A percentile compares a stretch with the other conserved stretches of the same genome.
These are phyloP conservation scores for Cytidiella melzeri DNA, from an alignment of 768 basidiomycete genomes.

Conservation along the genomic window DNA sequence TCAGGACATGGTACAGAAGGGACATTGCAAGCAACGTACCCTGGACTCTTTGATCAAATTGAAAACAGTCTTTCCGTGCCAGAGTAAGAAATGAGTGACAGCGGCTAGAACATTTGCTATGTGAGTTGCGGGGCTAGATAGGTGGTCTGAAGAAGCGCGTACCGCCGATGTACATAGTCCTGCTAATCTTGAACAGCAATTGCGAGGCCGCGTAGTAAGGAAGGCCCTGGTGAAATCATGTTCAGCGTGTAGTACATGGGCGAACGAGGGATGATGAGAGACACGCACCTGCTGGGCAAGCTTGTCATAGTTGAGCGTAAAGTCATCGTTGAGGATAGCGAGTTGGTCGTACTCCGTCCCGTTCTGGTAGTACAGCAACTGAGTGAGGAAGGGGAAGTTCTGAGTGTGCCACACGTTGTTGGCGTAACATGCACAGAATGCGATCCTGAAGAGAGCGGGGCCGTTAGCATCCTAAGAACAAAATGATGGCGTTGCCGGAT, in stretches of 20 bases:
- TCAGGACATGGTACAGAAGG: neutral
- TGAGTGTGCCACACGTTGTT: slow-evolving; percentile 49
- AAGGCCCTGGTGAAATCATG: slow-evolving; percentile 24
- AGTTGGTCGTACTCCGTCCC: slow-evolving; percentile 48
- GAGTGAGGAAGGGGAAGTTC: slow-evolving; percentile 46
- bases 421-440: slow-evolving; percentile 38
- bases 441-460: slow-evolving; percentile 14
- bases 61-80: slow-evolving; percentile 46
- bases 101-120: too few relatives aligned
- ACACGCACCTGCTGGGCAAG: slow-evolving; percentile 35
- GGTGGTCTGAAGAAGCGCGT: neutral
- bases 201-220: slow-evolving; percentile 44
- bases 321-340: slow-evolving; percentile 46
- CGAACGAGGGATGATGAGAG: too few relatives aligned
- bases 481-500: neutral
- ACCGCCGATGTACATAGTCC: slow-evolving; percentile 17
- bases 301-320: slow-evolving; percentile 42
- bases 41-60: slow-evolving; percentile 25
- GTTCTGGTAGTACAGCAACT: slow-evolving; percentile 33
- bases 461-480: too few relatives aligned
- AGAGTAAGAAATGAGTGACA: slow-evolving; percentile 30
- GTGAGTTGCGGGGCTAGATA: neutral
- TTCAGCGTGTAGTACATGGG: too few relatives aligned
- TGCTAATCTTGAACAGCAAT: slow-evolving; percentile 27
- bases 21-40: neutral